Evolutionary conservation across 305 asterid genomes (phyloP).

Genomic region (Plantago rigida): DNA sequence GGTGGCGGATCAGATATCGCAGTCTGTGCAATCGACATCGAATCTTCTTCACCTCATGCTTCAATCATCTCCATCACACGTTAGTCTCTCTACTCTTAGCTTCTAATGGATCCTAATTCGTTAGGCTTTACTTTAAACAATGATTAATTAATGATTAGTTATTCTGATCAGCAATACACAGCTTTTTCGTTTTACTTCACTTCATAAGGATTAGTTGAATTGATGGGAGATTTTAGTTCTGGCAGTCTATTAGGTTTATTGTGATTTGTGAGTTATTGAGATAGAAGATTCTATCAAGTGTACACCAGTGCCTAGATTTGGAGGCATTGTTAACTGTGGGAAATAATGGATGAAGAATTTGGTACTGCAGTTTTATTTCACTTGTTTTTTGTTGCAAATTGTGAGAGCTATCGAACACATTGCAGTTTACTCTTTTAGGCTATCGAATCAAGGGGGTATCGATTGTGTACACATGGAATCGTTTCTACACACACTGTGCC

Average conservation of each 20-base stretch:
- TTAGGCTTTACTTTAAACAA: background rate
- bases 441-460: too few species aligned
- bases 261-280: too few species aligned
- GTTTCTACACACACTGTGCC: too few species aligned
- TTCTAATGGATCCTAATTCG: background rate
- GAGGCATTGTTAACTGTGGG: too few species aligned
- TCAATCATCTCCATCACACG: constrained; percentile 67
- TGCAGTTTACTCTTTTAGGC: background rate
- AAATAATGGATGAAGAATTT: too few species aligned
- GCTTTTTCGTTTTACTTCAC: background rate
- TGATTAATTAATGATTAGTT: background rate
- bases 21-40: constrained; percentile 70
- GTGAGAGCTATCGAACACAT: background rate
- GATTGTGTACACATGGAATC: too few species aligned
- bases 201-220: too few species aligned
- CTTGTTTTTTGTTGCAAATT: background rate
- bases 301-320: background rate
- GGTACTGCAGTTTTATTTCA: too few species aligned
- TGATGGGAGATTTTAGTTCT: background rate
- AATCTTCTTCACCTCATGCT: constrained; percentile 89
- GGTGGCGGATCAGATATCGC: constrained; percentile 72
- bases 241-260: too few species aligned
- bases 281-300: background rate
- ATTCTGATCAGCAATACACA: background rate
- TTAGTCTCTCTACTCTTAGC: constrained; percentile 22